Evolutionary conservation across 257 asterid genomes (phyloP), one percentile per base, ranked within the genome.

Genomic region (Solanum lignicaule): DNA sequence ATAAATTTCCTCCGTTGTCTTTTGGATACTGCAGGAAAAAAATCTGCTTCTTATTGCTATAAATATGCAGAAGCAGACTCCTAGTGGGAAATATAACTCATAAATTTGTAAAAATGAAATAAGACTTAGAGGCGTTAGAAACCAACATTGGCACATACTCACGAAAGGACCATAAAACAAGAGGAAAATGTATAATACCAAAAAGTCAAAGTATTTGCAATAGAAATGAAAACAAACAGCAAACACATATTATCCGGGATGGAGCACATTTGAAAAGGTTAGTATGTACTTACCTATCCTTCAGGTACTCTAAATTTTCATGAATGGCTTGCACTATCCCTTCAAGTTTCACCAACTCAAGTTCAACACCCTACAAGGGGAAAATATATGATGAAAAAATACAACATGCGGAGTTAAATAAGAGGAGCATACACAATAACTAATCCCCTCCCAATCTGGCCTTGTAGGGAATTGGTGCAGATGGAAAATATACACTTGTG

Each of bases 271-370:
- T n/a, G 84, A 31, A 39, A 20, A 15, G 23, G 66, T 68, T 9
- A 16, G 46, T 65, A 74, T 21, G 20, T 33, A 35, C 20, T 74
- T 88, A 92, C 99, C 95, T 94, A 72, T 65, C 69, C 86, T 94
- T 90, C 69, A 96, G 86, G 84, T 91, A 79, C 72, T 73, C 86
- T 86, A 96, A 87, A 86, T 93, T 94, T 29, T 90, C 91, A 41
- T 88, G 98, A 85, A 96, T 94, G 88, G 94, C 84, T 32, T 94
- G 90, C 89, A 95, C 97, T 25, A 65, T 84, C 73, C 90, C 97
- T 93, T 95, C 98, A 79, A 95, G 98, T 93, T 94, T 96, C 86
- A 84, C 89, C 91, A 96, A 83, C 92, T 96, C 98, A 65, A 96
- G 98, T 83, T 95, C 99, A 83, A 96, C 95, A 62, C 98, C 99